Percentiles rank a stretch among this genome's conserved stretches.
These are phyloP conservation scores for Pichia sp. DNA, from an alignment of 1,139 yeast genomes.

Conservation along the genomic window DNA sequence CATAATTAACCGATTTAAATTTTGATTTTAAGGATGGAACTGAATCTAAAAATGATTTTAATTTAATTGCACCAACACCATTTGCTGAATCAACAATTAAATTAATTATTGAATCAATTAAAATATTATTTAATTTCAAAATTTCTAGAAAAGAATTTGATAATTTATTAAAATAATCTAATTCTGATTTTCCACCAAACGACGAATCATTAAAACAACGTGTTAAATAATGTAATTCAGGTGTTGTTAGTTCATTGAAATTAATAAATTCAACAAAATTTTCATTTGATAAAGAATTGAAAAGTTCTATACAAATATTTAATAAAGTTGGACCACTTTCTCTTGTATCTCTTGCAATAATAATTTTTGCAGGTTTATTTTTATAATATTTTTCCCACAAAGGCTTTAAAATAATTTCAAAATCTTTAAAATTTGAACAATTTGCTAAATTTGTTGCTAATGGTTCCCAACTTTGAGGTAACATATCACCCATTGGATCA, in stretches of 20 bases:
- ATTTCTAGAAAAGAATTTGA: slow-evolving; percentile 29
- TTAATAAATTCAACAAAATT: slow-evolving; percentile 35
- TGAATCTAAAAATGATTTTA: slow-evolving; percentile 35
- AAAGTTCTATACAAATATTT: slow-evolving; percentile 61
- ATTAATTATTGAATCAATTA: slow-evolving; percentile 27
- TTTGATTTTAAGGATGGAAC: slow-evolving; percentile 30
- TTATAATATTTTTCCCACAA: slow-evolving; percentile 28
- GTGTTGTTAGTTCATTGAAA: slow-evolving; percentile 79
- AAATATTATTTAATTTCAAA: slow-evolving; percentile 27
- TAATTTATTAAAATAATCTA: slow-evolving; percentile 67
- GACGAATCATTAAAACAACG: slow-evolving; percentile 57
- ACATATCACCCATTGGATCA: slow-evolving; percentile 93
- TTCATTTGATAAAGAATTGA: slow-evolving; percentile 39
- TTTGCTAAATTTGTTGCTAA: slow-evolving; percentile 81
- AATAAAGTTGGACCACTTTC: slow-evolving; percentile 70
- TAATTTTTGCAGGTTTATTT: slow-evolving; percentile 34
- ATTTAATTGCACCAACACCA: slow-evolving; percentile 90
- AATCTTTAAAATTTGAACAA: slow-evolving; percentile 35
- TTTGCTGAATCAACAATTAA: slow-evolving; percentile 84
- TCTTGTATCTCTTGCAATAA: slow-evolving; percentile 69
- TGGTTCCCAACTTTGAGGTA: slow-evolving; percentile 77
- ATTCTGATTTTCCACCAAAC: slow-evolving; percentile 61
- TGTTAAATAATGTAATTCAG: slow-evolving; percentile 87
- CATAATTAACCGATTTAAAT: slow-evolving; percentile 50
- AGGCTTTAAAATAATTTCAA: slow-evolving; percentile 30